phyloP scores from a whole-genome alignment of 106 monocot species.

The Allium sativum region DNA sequence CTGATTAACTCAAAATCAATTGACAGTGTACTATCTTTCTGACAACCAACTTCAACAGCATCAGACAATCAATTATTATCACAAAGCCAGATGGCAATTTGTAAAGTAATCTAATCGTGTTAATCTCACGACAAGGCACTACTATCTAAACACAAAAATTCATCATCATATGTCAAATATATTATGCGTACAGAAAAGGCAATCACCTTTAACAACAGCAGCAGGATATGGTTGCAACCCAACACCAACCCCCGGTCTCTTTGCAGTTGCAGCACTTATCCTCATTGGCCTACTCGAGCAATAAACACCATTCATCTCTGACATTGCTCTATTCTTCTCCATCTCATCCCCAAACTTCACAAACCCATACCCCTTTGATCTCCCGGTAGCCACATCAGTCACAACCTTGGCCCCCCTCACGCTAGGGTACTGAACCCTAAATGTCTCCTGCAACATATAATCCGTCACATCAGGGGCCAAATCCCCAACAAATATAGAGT shows the following conservation, averaged over 20 bases:
- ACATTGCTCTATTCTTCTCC: constrained; percentile 94
- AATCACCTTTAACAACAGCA: constrained; percentile 37
- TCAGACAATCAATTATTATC: too few relatives aligned
- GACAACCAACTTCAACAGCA: too few relatives aligned
- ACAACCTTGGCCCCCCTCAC: constrained; percentile 97
- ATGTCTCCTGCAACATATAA: constrained; percentile 88
- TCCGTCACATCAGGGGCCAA: constrained; percentile 97
- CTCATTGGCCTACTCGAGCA: constrained; percentile 96
- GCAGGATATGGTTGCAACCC: constrained; percentile 37
- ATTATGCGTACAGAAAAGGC: too few relatives aligned
- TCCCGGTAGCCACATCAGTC: constrained; percentile 82
- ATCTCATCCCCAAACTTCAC: constrained; percentile 94
- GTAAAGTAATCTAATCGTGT: too few relatives aligned
- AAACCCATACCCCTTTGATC: constrained; percentile 97
- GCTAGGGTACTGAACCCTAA: constrained; percentile 72
- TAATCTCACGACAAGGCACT: too few relatives aligned
- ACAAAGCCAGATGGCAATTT: too few relatives aligned
- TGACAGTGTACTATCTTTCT: too few relatives aligned
- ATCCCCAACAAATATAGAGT: constrained; percentile 97
- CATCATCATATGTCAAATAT: too few relatives aligned
- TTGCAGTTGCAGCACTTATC: constrained; percentile 92
- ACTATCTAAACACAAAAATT: too few relatives aligned
- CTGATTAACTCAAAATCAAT: too few relatives aligned
- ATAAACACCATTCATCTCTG: constrained; percentile 97
- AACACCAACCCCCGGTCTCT: constrained; percentile 45